phyloP scores from a whole-genome alignment of 441 rosid species.

The Adansonia madagascariensis region DNA sequence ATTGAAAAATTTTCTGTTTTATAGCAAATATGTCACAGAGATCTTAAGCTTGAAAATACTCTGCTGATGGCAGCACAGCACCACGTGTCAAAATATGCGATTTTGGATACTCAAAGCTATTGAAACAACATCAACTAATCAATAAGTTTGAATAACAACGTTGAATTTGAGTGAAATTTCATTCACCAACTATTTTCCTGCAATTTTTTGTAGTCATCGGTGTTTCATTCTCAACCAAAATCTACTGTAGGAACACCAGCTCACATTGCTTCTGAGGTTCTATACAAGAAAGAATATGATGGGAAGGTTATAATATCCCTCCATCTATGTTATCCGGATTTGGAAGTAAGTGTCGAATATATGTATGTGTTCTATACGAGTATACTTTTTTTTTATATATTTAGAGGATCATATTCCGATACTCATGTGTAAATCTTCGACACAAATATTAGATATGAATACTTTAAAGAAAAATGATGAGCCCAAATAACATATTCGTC shows the following conservation, averaged over 20 bases:
- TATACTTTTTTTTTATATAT: too few species aligned
- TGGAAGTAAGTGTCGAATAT: not conserved
- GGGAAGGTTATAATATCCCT: constrained; percentile 49
- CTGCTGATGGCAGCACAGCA: constrained; percentile 66
- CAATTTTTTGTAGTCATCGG: constrained; percentile 47
- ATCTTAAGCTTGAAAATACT: constrained; percentile 89
- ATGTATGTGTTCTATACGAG: not conserved
- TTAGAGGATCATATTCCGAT: too few species aligned
- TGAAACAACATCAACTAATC: not conserved
- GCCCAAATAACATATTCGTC: not conserved
- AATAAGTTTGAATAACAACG: not conserved
- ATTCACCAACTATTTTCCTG: constrained; percentile 4
- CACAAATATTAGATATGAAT: too few species aligned
- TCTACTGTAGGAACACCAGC: constrained; percentile 78
- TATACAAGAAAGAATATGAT: constrained; percentile 57
- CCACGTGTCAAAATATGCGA: constrained; percentile 87
- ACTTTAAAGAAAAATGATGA: too few species aligned
- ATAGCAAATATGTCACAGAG: constrained; percentile 85
- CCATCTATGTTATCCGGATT: not conserved
- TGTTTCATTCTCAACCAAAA: constrained; percentile 75
- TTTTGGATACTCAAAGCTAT: constrained; percentile 83
- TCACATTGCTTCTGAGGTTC: constrained; percentile 66
- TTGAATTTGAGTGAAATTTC: constrained; percentile 5
- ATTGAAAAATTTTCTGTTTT: constrained; percentile 7
- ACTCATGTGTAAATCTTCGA: too few species aligned